A percentile compares a stretch with the other conserved stretches of the same genome.
These are phyloP conservation scores for Plasmodium gonderi DNA, from an alignment of 169 alveolate species.

Conservation along the genomic window DNA sequence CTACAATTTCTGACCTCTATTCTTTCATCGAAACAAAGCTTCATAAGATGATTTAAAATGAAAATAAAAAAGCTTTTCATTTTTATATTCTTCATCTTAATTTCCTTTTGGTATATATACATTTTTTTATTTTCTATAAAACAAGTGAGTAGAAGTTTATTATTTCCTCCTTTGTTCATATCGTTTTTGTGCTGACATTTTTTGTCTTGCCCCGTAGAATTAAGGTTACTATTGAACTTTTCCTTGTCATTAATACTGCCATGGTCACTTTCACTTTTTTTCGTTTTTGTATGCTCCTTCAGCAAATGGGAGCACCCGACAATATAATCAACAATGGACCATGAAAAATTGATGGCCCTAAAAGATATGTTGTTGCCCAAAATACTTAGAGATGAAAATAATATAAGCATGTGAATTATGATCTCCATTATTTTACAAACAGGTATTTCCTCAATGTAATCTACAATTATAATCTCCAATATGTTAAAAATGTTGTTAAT, in stretches of 20 bases:
- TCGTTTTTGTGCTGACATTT: not conserved
- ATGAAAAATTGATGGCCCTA: conserved; percentile 68
- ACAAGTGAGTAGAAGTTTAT: conserved; percentile 28
- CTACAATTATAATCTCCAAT: conserved; percentile 64
- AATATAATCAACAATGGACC: conserved; percentile 71
- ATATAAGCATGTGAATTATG: conserved; percentile 61
- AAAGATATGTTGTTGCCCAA: conserved; percentile 60
- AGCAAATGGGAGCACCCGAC: conserved; percentile 28
- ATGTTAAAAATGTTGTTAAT: conserved; percentile 63
- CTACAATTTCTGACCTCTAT: conserved; percentile 74
- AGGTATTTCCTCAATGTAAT: conserved; percentile 72
- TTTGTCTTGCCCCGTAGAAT: not conserved
- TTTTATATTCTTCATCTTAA: conserved; percentile 70
- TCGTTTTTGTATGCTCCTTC: not conserved
- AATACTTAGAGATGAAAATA: conserved; percentile 41
- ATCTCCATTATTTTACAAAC: conserved; percentile 71
- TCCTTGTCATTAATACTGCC: not conserved
- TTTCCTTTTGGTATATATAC: conserved; percentile 44
- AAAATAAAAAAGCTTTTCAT: conserved; percentile 68
- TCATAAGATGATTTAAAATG: conserved; percentile 67
- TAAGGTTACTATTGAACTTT: not conserved
- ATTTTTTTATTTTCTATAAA: conserved; percentile 38
- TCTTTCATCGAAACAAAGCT: conserved; percentile 72
- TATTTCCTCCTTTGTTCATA: not conserved
- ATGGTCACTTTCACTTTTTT: too few species aligned